Evolutionary conservation across 2,329 filamentous ascomycete genomes (phyloP), one percentile per base, ranked within the genome.

Genomic region (Pyricularia grisea): DNA sequence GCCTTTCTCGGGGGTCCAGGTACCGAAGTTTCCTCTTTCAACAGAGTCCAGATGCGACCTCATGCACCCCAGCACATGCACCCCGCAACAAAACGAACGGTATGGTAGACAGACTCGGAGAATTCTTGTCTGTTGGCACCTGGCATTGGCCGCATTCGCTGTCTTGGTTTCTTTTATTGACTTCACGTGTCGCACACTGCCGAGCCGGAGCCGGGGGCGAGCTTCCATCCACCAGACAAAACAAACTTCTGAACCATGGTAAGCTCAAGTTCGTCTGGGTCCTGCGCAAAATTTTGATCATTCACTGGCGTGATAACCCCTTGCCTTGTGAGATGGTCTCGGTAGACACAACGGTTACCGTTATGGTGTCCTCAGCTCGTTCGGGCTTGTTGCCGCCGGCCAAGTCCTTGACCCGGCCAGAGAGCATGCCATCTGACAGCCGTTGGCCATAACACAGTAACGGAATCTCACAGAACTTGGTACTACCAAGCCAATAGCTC

Each of bases 21-120:
- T 61, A 65, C 67, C 67, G 67, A 65, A 17, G 64, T 68, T 68
- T 50, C 67, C 67, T 25, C 60, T 61, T 68, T 36, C 23, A 17
- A 36, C 0, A n/a, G 6, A 27, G 60, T 20, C 12, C 17, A 27
- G 60, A 63, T 63, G 27, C 60, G 10, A 63, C 60, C 60, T 63
- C 12, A 63, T 63, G 60, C 28, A 28, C 60, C 60, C 14, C 14
- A 27, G 25, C 60, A 20, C 60, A 30, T 63, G 60, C 60, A 63
- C 23, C 27, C 60, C 60, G 60, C 60, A 63, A 63, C 60, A 63
- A 63, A 63, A 30, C 14, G 23, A 20, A 28, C 25, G 60, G 27
- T 28, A 20, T 28, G 14, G 11, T 20, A n/a, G 60, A 17, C 14
- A 28, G 25, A 30, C 1, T 20, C 14, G 60, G 25, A 28, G 60